A percentile compares a stretch with the other conserved stretches of the same genome.
These are phyloP conservation scores for Epichloe sibirici DNA, from an alignment of 2,329 filamentous ascomycete species.

Conservation along the genomic window DNA sequence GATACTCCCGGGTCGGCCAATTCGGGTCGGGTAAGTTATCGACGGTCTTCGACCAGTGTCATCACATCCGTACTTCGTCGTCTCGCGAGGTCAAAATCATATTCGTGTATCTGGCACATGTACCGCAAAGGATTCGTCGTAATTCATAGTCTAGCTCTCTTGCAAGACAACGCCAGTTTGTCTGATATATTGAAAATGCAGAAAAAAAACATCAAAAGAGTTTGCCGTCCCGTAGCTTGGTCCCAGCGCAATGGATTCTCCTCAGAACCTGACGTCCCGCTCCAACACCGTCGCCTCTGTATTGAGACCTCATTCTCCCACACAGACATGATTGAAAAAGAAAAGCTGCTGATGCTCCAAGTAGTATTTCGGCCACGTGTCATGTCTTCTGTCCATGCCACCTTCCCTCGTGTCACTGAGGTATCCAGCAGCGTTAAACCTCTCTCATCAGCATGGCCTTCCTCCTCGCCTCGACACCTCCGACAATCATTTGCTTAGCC, in stretches of 20 bases:
- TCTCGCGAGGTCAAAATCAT: neutral
- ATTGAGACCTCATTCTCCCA: too few relatives aligned
- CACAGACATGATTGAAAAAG: too few relatives aligned
- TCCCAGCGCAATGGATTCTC: too few relatives aligned
- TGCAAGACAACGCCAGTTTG: neutral
- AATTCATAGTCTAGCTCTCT: neutral
- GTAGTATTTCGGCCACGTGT: too few relatives aligned
- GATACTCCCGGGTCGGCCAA: too few relatives aligned
- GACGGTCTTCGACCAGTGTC: neutral
- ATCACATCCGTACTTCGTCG: neutral
- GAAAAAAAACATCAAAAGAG: neutral
- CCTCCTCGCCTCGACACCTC: constrained; percentile 20
- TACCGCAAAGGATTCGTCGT: neutral
- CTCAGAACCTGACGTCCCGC: too few relatives aligned
- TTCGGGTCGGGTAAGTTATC: neutral
- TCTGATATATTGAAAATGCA: neutral
- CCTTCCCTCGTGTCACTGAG: too few relatives aligned
- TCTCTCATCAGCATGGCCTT: constrained; percentile 27
- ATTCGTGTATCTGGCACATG: neutral
- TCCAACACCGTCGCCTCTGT: too few relatives aligned
- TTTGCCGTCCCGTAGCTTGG: too few relatives aligned
- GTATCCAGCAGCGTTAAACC: constrained; percentile 8
- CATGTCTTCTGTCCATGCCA: too few relatives aligned
- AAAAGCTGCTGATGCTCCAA: too few relatives aligned
- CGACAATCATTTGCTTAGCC: constrained; percentile 35